Base-by-base conservation (phyloP, 2,329 filamentous ascomycete species). In the Tolypocladium capitatum region DNA sequence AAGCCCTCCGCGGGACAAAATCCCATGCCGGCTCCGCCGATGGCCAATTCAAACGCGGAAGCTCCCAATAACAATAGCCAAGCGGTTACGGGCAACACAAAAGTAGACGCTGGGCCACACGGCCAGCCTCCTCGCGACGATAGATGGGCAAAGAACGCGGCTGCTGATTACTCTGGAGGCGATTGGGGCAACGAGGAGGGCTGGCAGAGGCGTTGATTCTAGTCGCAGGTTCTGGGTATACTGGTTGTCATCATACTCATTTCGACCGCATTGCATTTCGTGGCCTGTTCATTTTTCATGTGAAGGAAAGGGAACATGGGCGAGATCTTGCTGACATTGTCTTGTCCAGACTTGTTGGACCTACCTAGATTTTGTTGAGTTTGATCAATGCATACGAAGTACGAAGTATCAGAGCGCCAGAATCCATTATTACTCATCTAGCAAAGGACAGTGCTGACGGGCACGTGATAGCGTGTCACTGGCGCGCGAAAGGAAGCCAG, bases 401-500 rank as follows among this genome's bases (percentile, higher is more conserved):
- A n/a, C n/a, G n/a, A n/a, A n/a, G n/a, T n/a, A n/a, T n/a, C 13
- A 32, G 31, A 13, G 31, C 31, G 30, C 31, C 13, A 14, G 13
- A 16, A 32, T 32, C 7, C 31, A 32, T 32, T 5, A 32, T 16
- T 14, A 16, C 31, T 32, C 16, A 10, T 16, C 13, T 32, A 32
- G 31, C 5, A 6, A 6, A n/a, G 1, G n/a, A n/a, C n/a, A n/a
- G n/a, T n/a, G n/a, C n/a, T 16, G 14, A 35, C 11, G 8, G 2
- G 20, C 60, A 63, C 60, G 60, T 62, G 60, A 57, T 43, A 46
- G 13, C 60, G 60, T 56, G 60, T 60, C 48, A 52, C 31, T 35
- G 45, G 48, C 57, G 57, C 54, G 53, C 49, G 27, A n/a, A 6
- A 14, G 16, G 27, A 43, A 42, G 20, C 2, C 36, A 4, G n/a